Base-by-base conservation (phyloP, 306 rosid species). In the Comarum palustre region DNA sequence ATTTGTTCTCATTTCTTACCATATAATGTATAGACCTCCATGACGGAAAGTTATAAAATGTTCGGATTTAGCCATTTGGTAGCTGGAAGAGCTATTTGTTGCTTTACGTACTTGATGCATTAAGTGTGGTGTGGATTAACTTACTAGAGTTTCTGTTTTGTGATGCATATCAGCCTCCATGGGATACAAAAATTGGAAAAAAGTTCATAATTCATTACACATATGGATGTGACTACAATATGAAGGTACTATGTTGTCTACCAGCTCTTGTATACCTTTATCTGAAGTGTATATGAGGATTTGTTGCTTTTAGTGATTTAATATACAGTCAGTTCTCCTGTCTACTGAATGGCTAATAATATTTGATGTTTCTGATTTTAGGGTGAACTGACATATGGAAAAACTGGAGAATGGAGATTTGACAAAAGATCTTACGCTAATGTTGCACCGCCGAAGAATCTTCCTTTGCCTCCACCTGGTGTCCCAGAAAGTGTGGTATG, bases 331-430 rank as follows among this genome's bases (percentile, higher is more conserved):
- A 45, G 47, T 1, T 50, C 58, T 2, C 76, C 72, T 48, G 43
- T 69, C 29, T 38, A 50, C 7, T 75, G 16, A 27, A 47, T 58
- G 70, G 52, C 59, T 77, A 48, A 36, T 71, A 55, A 41, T 68
- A 72, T 81, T n/a, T 75, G 31, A 39, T 20, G 52, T 66, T 72
- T 66, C 32, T 69, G 57, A 69, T 70, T 55, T 75, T 54, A 91
- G 99, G 97, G 99, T 72, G 93, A 92, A 79, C 52, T 88, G 63
- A 95, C 97, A 25, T 88, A 90, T 79, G 99, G 97, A 78, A 91
- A 92, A 79, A 95, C 92, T 46, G 99, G 99, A 76, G 99, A 95
- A 83, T 95, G 99, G 99, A 88, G 99, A 72, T 95, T 95, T 69
- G 99, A 90, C 78, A 95, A 95, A 79, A 83, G 99, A 79, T 87